Conservation (phyloP, 768 basidiomycete species). For the Plicaturopsis crispa region DNA sequence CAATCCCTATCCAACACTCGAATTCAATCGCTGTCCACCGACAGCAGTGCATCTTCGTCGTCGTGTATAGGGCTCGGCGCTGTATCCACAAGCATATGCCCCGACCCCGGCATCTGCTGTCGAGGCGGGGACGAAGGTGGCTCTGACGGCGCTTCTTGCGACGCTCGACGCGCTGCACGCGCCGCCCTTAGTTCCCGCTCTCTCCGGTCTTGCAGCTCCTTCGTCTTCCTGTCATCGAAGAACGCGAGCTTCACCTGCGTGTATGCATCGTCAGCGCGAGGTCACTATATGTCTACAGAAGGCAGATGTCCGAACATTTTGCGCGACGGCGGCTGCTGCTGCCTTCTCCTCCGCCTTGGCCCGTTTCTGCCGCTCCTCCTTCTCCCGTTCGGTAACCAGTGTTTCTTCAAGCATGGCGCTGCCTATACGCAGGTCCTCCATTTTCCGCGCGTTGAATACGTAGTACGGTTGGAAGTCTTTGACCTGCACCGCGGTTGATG, state of each 20-base stretch:
- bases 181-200: constrained; percentile 46
- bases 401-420: constrained; percentile 59
- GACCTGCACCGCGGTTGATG: constrained; percentile 34
- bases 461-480: constrained; percentile 70
- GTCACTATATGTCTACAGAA: not conserved
- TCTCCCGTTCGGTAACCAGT: constrained; percentile 37
- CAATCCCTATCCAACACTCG: too few relatives aligned
- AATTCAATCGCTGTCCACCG: too few relatives aligned
- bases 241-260: constrained; percentile 69
- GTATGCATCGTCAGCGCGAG: not conserved
- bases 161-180: constrained; percentile 21
- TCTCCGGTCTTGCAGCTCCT: constrained; percentile 44
- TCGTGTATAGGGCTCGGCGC: too few relatives aligned
- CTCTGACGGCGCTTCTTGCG: constrained; percentile 4
- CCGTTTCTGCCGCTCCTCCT: constrained; percentile 38
- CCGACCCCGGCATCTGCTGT: not conserved
- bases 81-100: constrained; percentile 4
- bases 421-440: constrained; percentile 55
- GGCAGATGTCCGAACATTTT: constrained; percentile 36
- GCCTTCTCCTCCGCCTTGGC: constrained; percentile 54
- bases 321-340: constrained; percentile 40
- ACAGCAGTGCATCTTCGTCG: too few relatives aligned
- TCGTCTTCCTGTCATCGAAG: constrained; percentile 68
- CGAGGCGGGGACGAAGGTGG: not conserved
- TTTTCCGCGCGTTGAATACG: constrained; percentile 43